These are phyloP conservation scores for Fabrea salina DNA, from an alignment of 169 alveolate genomes.

Conservation along the genomic window DNA sequence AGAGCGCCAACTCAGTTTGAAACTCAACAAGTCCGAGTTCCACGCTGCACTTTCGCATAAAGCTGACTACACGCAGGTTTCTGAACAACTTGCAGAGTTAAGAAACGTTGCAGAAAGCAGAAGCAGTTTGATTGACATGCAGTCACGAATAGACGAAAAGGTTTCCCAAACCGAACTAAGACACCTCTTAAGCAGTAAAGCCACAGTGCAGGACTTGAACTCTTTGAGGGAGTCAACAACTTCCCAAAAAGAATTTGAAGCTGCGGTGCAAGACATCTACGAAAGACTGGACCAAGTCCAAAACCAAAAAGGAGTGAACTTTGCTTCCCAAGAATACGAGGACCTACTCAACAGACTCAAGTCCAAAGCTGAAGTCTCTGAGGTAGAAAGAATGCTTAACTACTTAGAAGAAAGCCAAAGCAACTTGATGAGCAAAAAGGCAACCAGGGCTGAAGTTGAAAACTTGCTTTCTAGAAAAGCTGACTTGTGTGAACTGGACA, in stretches of 20 bases:
- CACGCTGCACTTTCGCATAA: conserved; percentile 35
- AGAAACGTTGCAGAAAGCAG: not conserved
- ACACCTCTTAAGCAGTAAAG: conserved; percentile 53
- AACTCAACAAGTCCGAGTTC: conserved; percentile 39
- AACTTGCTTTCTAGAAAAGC: conserved; percentile 4
- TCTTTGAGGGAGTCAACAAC: conserved; percentile 56
- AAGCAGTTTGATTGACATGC: conserved; percentile 50
- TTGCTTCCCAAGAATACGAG: too few relatives aligned
- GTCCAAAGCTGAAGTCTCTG: conserved; percentile 35
- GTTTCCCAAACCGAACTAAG: conserved; percentile 60
- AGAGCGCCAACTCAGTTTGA: conserved; percentile 36
- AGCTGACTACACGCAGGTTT: conserved; percentile 7
- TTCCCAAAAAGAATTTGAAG: conserved; percentile 50
- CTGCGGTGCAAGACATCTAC: conserved; percentile 26
- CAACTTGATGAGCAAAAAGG: not conserved
- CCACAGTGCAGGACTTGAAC: conserved; percentile 55
- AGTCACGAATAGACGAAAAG: conserved; percentile 56
- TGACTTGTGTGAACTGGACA: not conserved
- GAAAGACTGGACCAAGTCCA: too few relatives aligned
- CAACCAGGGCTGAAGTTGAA: conserved; percentile 16
- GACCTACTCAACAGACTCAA: too few relatives aligned
- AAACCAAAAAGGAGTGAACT: too few relatives aligned
- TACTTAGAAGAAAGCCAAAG: not conserved
- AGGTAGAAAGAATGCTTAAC: not conserved
- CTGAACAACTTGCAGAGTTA: conserved; percentile 15